These are phyloP conservation scores for Entomortierella chlamydospora DNA, from an alignment of 192 early-diverging fungal species.

Conservation along the genomic window DNA sequence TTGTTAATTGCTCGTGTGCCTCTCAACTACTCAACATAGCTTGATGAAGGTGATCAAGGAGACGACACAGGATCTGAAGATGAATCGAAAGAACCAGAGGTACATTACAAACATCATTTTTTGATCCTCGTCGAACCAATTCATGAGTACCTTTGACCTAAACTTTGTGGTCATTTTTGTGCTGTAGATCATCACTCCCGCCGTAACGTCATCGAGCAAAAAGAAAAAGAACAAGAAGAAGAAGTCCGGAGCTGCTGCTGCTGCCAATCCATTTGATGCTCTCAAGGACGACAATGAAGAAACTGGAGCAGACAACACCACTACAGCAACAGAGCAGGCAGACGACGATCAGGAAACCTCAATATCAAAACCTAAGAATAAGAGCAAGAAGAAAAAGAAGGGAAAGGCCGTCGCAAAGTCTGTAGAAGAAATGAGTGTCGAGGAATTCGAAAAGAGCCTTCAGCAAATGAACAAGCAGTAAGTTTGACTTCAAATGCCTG, in stretches of 20 bases:
- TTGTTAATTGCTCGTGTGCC: too few species aligned
- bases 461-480: conserved; percentile 71
- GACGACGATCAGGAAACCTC: neutral
- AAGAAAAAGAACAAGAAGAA: conserved; percentile 72
- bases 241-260: conserved; percentile 42
- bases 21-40: conserved; percentile 50
- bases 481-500: conserved; percentile 8
- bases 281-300: conserved; percentile 28
- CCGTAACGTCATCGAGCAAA: conserved; percentile 21
- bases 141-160: too few species aligned
- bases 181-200: conserved; percentile 7
- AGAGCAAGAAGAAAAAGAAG: conserved; percentile 66
- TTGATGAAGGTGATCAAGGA: conserved; percentile 63
- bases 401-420: conserved; percentile 51
- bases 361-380: conserved; percentile 42
- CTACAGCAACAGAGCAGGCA: conserved; percentile 1
- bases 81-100: conserved; percentile 21
- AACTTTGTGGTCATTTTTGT: neutral
- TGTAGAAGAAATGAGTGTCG: conserved; percentile 64
- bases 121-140: neutral
- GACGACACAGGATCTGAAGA: conserved; percentile 48
- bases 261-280: conserved; percentile 37
- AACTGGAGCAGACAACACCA: neutral
- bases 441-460: conserved; percentile 75
- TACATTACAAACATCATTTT: neutral